Evolutionary conservation across 106 monocot genomes (phyloP), one percentile per base, ranked within the genome.

Genomic region (Dactylorhiza incarnata): DNA sequence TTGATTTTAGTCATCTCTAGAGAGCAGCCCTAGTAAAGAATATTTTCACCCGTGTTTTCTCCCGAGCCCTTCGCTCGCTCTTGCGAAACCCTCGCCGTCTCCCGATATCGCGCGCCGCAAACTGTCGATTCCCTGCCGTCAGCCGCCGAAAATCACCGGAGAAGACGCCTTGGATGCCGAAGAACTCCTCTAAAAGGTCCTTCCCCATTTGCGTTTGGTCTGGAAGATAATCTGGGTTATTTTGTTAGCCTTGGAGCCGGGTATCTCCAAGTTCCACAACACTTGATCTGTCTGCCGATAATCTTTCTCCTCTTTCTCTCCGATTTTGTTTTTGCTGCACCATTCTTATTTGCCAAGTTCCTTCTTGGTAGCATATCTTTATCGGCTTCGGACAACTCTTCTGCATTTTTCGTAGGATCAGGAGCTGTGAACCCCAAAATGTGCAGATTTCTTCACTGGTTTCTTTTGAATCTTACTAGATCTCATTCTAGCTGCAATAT

Each of bases 391-490:
- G 75, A 13, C 24, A 16, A 9, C 3, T 44, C 70, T 50, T 65
- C 48, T 45, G 37, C 4, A 24, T 59, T 66, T 45, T 65, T 37
- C 1, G 1, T 75, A 75, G 14, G 15, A 61, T 70, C 48, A 19
- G n/a, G 52, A 49, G 68, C 58, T 25, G 22, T 68, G 49, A 51
- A 54, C 72, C 49, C 81, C 29, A 13, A n/a, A 61, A 84, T 87
- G 77, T 84, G 81, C 0, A 68, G 50, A 20, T 19, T 84, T 49
- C 71, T 49, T 73, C 65, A 82, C 63, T 37, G 50, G 15, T 68
- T 66, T 81, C 74, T 81, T 82, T 69, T 79, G 81, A 72, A 84
- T 95, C 67, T 78, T 82, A 25, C 49, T 73, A 37, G 84, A 84
- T 48, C 45, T 75, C 71, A 63, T 81, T 37, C 49, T 22, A 9